Percentiles rank a stretch among this genome's conserved stretches.
Evolutionary conservation across 1,284 basidiomycete genomes (phyloP).

Genomic region (Tremellales sp.): DNA sequence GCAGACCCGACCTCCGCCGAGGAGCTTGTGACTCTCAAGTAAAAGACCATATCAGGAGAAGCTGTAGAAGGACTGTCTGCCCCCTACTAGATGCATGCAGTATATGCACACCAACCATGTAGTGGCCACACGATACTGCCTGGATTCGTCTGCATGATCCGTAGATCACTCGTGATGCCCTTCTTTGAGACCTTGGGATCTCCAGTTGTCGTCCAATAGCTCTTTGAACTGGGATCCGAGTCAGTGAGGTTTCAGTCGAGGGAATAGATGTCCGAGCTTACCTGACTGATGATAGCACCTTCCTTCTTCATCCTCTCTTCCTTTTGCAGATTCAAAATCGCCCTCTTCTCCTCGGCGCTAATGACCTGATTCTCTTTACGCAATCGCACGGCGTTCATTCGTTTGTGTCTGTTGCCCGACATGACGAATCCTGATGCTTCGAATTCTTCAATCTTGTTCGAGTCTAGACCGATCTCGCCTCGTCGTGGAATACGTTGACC

Average conservation of each 20-base stretch:
- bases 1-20: constrained; percentile 47
- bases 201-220: background rate
- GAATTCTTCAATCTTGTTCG: constrained; percentile 78
- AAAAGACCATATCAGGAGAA: too few species aligned
- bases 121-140: too few species aligned
- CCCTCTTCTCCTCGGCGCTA: constrained; percentile 93
- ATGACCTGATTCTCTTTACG: constrained; percentile 98
- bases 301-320: constrained; percentile 91
- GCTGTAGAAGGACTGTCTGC: too few species aligned
- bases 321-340: constrained; percentile 84
- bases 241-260: too few species aligned
- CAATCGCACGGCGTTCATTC: constrained; percentile 97
- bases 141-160: too few species aligned
- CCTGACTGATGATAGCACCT: constrained; percentile 56
- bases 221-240: background rate
- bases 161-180: background rate
- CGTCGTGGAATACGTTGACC: constrained; percentile 92
- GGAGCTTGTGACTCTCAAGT: constrained; percentile 44
- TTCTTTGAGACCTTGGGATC: background rate
- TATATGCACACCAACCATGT: too few species aligned
- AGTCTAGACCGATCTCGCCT: constrained; percentile 92
- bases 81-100: too few species aligned
- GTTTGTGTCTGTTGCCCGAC: constrained; percentile 86
- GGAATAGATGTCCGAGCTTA: too few species aligned
- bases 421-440: constrained; percentile 96